Evolutionary conservation across 257 asterid species (phyloP), one percentile per base, ranked within the genome.

Genomic region (Nicotiana attenuata): DNA sequence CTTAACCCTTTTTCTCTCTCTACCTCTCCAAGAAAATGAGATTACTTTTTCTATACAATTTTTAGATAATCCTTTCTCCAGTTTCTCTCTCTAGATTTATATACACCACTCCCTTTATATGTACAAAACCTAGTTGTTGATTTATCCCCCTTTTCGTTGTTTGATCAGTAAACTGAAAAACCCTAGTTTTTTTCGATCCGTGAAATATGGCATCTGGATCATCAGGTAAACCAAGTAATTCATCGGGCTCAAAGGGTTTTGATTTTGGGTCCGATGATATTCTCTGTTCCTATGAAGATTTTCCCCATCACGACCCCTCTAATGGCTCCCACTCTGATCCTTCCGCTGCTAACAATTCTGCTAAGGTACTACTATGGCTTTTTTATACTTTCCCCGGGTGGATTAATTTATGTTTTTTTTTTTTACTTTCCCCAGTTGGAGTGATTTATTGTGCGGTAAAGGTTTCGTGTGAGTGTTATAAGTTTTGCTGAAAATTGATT

Each of bases 191-290:
- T 24, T 33, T 35, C 50, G 78, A 33, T 65, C 76, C 35, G 81
- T 82, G 81, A 35, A 38, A 47, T 68, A 96, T 96, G 99, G 98
- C 96, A 35, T 96, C 98, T 65, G 94, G 97, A 81, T 86, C 97
- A 2, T 60, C 92, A 71, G 94, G 94, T 17, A 91, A 93, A 81
- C 86, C 85, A 16, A 86, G 79, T 83, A 86, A 79, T 80, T 86
- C 82, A 80, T 82, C 90, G 82, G 91, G 89, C 57, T 85, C 93
- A 5, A 93, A 93, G 80, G 90, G 90, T 11, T 96, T 90, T 87
- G 97, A 87, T 84, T 92, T 96, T 76, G 99, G 79, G 7, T 85
- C 97, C 2, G 98, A 96, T 85, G 97, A 96, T 87, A 89, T 94
- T 65, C 92, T 96, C 53, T 91, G 95, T 83, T 91, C 97, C 1